Evolutionary conservation across 1,284 basidiomycete species (phyloP), one percentile per base, ranked within the genome.

Genomic region (Heterobasidion parviporum): DNA sequence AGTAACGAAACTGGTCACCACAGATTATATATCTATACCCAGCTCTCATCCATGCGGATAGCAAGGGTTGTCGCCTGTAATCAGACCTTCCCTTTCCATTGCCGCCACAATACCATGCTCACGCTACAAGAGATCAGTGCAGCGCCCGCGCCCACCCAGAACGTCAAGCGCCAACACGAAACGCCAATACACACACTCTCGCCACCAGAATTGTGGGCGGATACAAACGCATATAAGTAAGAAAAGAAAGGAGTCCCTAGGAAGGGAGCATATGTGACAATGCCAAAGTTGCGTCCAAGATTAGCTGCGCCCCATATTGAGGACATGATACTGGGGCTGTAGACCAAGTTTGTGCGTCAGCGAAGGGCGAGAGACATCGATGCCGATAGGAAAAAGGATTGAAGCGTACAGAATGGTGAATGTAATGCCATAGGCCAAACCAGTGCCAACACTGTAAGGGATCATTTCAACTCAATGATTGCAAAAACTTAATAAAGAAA

Each of bases 161-260:
- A 88, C 5, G 88, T 90, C 49, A 72, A 58, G 53, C 68, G 68
- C 87, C 86, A 91, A 61, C 88, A 91, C 33, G 67, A 58, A 8
- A 69, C 64, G 5, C 89, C 87, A 43, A 66, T 64, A 62, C 89
- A 91, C 3, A 80, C 71, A 7, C 65, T 69, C 35, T 65, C 72
- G 12, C 71, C 67, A 3, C 65, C 66, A 2, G 62, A 72, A 59
- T 82, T 77, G 3, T 73, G 68, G 2, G 75, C 78, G 2, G 85
- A 75, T 50, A 87, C 65, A 60, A 83, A 82, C 8, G 88, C 87
- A 59, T 88, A 91, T 0, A 90, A 65, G 65, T 87, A 89, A 5
- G 88, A 88, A 64, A 89, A 90, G 1, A 81, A 46, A 1, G 86
- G 81, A 0, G 87, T 89, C 8, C 87, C 88, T 32, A 82, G 66